Evolutionary conservation across 345 rosid species (phyloP).

Genomic region (Moringa oleifera): DNA sequence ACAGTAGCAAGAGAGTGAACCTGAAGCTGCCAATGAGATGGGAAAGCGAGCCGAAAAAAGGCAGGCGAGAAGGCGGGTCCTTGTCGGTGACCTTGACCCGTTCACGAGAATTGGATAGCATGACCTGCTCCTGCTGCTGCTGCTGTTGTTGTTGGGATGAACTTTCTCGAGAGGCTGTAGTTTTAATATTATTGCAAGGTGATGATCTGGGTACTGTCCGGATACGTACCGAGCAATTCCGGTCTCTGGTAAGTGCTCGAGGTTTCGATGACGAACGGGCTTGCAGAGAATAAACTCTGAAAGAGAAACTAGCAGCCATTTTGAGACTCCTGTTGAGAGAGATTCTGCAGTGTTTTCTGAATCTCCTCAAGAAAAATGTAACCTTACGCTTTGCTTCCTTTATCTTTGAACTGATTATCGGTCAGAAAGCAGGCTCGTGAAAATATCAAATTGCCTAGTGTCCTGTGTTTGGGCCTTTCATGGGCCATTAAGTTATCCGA

Average conservation of each 20-base stretch:
- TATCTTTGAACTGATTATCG: not conserved
- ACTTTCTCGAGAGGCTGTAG: slow-evolving; percentile 19
- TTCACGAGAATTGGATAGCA: slow-evolving; percentile 10
- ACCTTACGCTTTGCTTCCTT: not conserved
- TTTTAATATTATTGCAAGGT: slow-evolving; percentile 19
- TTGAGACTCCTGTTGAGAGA: slow-evolving; percentile 14
- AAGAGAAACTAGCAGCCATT: slow-evolving; percentile 41
- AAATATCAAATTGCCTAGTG: not conserved
- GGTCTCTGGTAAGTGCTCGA: slow-evolving; percentile 10
- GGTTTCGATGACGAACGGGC: slow-evolving; percentile 9
- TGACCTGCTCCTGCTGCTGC: slow-evolving; percentile 3
- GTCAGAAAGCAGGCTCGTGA: not conserved
- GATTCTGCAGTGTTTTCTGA: not conserved
- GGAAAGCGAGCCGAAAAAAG: slow-evolving; percentile 12
- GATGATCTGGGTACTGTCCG: slow-evolving; percentile 27
- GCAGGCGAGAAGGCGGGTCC: slow-evolving; percentile 6
- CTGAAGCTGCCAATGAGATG: slow-evolving; percentile 20
- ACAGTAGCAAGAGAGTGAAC: slow-evolving; percentile 13
- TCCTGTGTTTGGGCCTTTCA: not conserved
- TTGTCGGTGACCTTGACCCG: slow-evolving; percentile 15
- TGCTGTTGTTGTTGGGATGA: slow-evolving; percentile 18
- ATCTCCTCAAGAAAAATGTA: not conserved
- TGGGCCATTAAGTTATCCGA: too few relatives aligned
- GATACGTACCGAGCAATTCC: slow-evolving; percentile 20
- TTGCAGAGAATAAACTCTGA: slow-evolving; percentile 15